Conservation (phyloP, 2,329 filamentous ascomycete genomes). For the Colletotrichum incanum region DNA sequence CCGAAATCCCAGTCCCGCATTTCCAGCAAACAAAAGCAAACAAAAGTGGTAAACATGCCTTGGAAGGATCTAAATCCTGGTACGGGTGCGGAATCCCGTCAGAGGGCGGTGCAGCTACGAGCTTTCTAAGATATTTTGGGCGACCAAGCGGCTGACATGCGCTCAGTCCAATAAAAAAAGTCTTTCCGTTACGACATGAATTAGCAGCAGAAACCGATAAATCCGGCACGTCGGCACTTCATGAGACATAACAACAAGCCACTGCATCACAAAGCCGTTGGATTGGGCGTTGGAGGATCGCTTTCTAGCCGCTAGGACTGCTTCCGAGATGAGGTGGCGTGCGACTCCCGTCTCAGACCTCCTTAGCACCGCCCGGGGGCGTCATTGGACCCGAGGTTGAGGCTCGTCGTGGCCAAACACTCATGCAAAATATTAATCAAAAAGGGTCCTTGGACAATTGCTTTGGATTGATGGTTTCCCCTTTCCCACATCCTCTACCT, state of each 20-base stretch:
- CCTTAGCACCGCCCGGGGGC: slow-evolving; percentile 16
- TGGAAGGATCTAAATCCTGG: slow-evolving; percentile 20
- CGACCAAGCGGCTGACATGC: background rate
- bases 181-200: background rate
- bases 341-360: slow-evolving; percentile 31
- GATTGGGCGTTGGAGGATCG: slow-evolving; percentile 6
- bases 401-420: background rate
- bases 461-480: no score
- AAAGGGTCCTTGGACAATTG: background rate
- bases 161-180: background rate
- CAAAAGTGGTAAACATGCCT: background rate
- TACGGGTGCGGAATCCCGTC: slow-evolving; percentile 13
- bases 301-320: slow-evolving; percentile 34
- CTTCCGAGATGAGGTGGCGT: slow-evolving; percentile 42
- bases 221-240: slow-evolving; percentile 16
- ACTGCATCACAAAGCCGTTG: slow-evolving; percentile 35
- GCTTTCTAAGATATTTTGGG: background rate
- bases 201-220: slow-evolving; percentile 11
- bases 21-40: no score
- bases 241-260: slow-evolving; percentile 33
- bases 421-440: background rate
- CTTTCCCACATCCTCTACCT: background rate
- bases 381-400: slow-evolving; percentile 1
- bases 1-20: background rate
- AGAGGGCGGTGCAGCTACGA: slow-evolving; percentile 12